These are phyloP conservation scores for Penicillium sp. DNA, from an alignment of 2,329 filamentous ascomycete genomes.

Conservation along the genomic window DNA sequence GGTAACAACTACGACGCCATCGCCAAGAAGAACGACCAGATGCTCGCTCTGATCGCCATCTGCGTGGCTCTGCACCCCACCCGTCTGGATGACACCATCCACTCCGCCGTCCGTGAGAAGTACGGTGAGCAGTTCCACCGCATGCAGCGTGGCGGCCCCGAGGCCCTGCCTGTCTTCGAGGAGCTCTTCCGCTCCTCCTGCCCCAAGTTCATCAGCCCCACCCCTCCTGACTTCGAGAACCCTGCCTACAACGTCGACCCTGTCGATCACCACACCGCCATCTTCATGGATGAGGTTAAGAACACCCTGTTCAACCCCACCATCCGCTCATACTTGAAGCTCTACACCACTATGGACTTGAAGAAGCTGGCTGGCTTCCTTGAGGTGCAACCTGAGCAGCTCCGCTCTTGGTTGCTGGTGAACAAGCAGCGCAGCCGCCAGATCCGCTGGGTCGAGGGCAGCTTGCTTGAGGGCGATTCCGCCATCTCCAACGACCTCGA, in stretches of 20 bases:
- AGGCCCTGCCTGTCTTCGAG: conserved; percentile 94
- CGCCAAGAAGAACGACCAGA: conserved; percentile 99
- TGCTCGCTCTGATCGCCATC: conserved; percentile 98
- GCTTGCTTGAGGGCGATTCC: conserved; percentile 85
- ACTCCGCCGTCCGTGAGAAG: conserved; percentile 96
- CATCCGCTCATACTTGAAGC: conserved; percentile 96
- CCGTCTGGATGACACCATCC: conserved; percentile 96
- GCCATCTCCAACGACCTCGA: conserved; percentile 94
- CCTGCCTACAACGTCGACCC: conserved; percentile 94
- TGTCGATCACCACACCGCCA: conserved; percentile 90
- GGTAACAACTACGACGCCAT: conserved; percentile 87
- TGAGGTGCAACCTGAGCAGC: conserved; percentile 93
- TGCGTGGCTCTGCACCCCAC: conserved; percentile 98
- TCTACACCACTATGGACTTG: conserved; percentile 99
- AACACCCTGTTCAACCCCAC: conserved; percentile 98
- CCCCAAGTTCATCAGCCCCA: conserved; percentile 99
- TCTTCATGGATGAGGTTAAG: conserved; percentile 99
- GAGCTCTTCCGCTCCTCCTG: conserved; percentile 97
- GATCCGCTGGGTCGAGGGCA: conserved; percentile 88
- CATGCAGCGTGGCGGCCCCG: conserved; percentile 92
- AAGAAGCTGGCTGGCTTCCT: conserved; percentile 98
- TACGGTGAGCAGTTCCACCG: conserved; percentile 97
- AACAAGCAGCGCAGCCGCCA: conserved; percentile 99
- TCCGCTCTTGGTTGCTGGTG: conserved; percentile 89
- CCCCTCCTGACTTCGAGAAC: conserved; percentile 96